These are phyloP conservation scores for Boletus pseudo-olivaceus DNA, from an alignment of 768 basidiomycete genomes.

Conservation along the genomic window DNA sequence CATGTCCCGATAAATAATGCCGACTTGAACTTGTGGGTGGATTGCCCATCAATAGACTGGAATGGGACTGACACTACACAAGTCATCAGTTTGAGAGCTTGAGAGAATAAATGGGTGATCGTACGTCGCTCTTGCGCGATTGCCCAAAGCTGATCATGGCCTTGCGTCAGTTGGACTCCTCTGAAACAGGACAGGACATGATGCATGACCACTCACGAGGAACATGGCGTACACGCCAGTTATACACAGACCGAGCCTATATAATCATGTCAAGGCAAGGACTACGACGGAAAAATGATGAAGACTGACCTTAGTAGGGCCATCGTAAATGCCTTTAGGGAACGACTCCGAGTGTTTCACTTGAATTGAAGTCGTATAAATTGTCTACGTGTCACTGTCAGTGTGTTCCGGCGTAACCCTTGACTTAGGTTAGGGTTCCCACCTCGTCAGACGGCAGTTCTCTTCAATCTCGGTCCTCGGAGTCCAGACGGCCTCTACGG, in stretches of 20 bases:
- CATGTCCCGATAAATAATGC: constrained; percentile 82
- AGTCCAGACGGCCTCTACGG: background rate
- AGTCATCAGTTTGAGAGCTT: background rate
- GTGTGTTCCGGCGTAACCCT: constrained; percentile 15
- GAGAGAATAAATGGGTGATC: constrained; percentile 17
- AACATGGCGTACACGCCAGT: constrained; percentile 93
- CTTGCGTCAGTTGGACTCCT: constrained; percentile 2
- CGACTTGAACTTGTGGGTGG: constrained; percentile 75
- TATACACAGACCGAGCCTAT: constrained; percentile 71
- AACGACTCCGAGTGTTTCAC: background rate
- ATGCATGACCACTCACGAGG: constrained; percentile 53
- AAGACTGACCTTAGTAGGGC: constrained; percentile 24
- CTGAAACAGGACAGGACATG: background rate
- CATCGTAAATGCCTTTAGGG: constrained; percentile 12
- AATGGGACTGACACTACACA: constrained; percentile 79
- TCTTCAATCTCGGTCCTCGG: too few species aligned
- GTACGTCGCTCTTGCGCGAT: constrained; percentile 91
- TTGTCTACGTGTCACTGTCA: constrained; percentile 23
- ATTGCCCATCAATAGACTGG: constrained; percentile 57
- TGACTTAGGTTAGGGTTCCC: constrained; percentile 15
- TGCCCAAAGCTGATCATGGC: constrained; percentile 67
- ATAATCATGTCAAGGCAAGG: background rate
- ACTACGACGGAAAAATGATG: background rate
- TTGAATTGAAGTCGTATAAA: background rate
- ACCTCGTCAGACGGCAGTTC: too few species aligned